Conservation (phyloP, 169 alveolate species). For the Eimeria tenella region DNA sequence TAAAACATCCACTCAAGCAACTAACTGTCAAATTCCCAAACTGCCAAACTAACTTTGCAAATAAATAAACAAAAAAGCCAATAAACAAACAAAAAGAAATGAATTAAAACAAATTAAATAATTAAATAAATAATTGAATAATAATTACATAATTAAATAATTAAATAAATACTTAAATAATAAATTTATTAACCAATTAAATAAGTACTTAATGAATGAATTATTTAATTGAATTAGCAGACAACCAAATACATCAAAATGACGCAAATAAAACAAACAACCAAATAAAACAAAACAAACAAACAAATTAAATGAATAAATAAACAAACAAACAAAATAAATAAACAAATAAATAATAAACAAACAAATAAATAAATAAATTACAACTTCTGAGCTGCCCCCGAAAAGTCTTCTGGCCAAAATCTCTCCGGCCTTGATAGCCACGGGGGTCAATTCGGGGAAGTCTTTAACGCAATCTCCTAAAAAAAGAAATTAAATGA, state of each 20-base stretch:
- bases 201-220: not conserved
- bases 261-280: not conserved
- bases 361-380: not conserved
- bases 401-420: constrained; percentile 96
- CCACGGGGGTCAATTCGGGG: constrained; percentile 98
- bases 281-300: not conserved
- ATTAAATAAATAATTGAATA: too few relatives aligned
- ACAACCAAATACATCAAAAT: not conserved
- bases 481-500: not conserved
- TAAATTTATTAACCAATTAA: not conserved
- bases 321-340: not conserved
- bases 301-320: not conserved
- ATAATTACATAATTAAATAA: too few relatives aligned
- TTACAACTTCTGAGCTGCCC: constrained; percentile 71
- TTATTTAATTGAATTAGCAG: not conserved
- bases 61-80: too few relatives aligned
- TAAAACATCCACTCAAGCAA: too few relatives aligned
- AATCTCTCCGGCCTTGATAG: constrained; percentile 97
- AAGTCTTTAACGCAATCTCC: constrained; percentile 88
- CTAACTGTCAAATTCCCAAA: too few relatives aligned
- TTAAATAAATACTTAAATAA: too few relatives aligned
- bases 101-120: too few relatives aligned
- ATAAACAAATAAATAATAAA: not conserved
- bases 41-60: too few relatives aligned
- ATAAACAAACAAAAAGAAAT: not conserved